These are phyloP conservation scores for Diplocarpon rosae DNA, from an alignment of 2,329 filamentous ascomycete species.

Conservation along the genomic window DNA sequence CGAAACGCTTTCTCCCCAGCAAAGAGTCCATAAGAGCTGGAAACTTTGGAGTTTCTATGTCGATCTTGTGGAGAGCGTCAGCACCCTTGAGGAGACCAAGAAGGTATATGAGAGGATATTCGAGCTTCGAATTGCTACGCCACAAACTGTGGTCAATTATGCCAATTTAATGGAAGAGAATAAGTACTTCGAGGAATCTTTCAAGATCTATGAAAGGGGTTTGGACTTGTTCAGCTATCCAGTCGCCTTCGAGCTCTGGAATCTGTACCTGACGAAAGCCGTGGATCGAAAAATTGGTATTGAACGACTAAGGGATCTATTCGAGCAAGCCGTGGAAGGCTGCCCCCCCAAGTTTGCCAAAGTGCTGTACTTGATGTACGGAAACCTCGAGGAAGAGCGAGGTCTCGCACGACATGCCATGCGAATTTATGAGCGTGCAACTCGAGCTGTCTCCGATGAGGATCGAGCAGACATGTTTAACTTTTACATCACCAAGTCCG, in stretches of 20 bases:
- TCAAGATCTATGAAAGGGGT: constrained; percentile 94
- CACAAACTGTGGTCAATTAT: constrained; percentile 97
- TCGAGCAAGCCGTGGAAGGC: constrained; percentile 92
- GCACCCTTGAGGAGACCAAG: constrained; percentile 80
- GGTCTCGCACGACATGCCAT: constrained; percentile 92
- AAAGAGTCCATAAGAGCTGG: constrained; percentile 98
- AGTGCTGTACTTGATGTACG: constrained; percentile 95
- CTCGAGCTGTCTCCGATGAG: constrained; percentile 86
- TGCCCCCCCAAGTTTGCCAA: constrained; percentile 95
- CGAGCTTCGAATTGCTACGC: constrained; percentile 92
- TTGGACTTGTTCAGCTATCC: constrained; percentile 98
- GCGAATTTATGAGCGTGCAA: constrained; percentile 97
- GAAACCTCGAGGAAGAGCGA: constrained; percentile 89
- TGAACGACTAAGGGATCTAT: constrained; percentile 84
- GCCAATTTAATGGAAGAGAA: constrained; percentile 91
- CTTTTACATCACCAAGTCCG: constrained; percentile 98
- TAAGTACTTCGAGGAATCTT: constrained; percentile 92
- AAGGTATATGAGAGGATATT: constrained; percentile 97
- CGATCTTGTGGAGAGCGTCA: constrained; percentile 90
- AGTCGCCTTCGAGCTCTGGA: constrained; percentile 97
- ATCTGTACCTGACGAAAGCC: constrained; percentile 92
- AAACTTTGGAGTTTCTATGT: constrained; percentile 99
- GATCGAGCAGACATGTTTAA: constrained; percentile 97
- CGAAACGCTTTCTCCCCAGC: constrained; percentile 84
- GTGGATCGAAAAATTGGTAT: constrained; percentile 94